Evolutionary conservation across 352 stramenopile species (phyloP).

Genomic region (Aphanomyces stellatus): DNA sequence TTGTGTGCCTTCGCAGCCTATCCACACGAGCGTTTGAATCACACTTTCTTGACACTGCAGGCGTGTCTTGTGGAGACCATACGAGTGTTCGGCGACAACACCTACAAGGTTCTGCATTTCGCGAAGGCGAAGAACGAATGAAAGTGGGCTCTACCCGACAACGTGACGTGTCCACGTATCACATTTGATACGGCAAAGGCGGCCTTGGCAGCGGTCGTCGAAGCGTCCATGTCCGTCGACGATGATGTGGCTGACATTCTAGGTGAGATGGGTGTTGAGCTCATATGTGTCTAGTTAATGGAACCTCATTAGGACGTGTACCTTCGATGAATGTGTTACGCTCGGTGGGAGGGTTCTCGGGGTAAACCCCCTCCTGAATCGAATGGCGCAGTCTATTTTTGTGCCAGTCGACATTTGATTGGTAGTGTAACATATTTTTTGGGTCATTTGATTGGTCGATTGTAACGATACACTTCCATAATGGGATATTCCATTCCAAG

Average conservation of each 20-base stretch:
- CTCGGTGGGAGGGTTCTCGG: background rate
- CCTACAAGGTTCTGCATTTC: background rate
- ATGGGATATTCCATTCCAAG: background rate
- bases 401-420: background rate
- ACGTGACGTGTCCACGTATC: background rate
- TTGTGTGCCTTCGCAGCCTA: background rate
- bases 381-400: background rate
- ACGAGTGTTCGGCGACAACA: background rate
- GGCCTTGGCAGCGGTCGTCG: background rate
- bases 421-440: too few species aligned
- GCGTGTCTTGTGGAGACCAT: background rate
- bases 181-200: background rate
- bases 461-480: background rate
- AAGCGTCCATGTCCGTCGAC: background rate
- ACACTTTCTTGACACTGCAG: background rate
- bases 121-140: background rate
- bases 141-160: background rate
- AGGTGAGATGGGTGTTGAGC: background rate
- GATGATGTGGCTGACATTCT: background rate
- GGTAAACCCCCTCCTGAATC: background rate
- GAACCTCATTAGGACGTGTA: background rate
- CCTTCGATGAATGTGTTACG: background rate
- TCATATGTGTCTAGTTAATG: background rate
- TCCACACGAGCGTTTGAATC: background rate
- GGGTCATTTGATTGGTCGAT: too few species aligned